Conservation (phyloP, 352 stramenopile genomes). For the Phytophthora pinifolia region DNA sequence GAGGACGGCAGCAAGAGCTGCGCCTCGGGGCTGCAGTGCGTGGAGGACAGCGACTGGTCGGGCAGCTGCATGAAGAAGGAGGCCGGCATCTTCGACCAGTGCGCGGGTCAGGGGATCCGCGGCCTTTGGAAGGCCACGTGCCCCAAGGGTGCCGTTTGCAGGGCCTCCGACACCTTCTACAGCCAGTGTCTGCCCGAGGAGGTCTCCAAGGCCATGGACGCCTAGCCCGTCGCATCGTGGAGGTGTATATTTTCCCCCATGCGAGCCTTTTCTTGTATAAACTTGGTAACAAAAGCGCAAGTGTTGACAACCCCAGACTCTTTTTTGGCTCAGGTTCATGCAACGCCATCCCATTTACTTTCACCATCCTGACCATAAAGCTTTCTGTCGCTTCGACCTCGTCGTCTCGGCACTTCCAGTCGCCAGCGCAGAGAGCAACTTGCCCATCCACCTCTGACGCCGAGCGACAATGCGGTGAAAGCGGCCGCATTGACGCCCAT, state of each 20-base stretch:
- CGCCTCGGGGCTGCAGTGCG: conserved; percentile 24
- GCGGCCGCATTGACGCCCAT: not conserved
- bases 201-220: conserved; percentile 23
- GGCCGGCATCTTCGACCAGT: conserved; percentile 30
- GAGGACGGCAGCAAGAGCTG: conserved; percentile 25
- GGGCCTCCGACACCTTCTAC: conserved; percentile 29
- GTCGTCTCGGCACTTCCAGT: not conserved
- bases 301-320: too few species aligned
- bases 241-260: conserved; percentile 4
- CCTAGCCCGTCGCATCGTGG: conserved; percentile 2
- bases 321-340: too few species aligned
- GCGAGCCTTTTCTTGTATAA: conserved; percentile 9
- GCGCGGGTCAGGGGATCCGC: conserved; percentile 23
- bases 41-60: conserved; percentile 29
- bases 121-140: conserved; percentile 34
- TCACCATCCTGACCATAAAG: conserved; percentile 1
- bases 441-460: conserved; percentile 8
- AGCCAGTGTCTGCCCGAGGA: conserved; percentile 32
- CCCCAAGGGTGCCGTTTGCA: conserved; percentile 26
- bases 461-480: not conserved
- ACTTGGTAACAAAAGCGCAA: not conserved
- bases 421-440: not conserved
- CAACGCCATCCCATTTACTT: too few species aligned
- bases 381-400: not conserved
- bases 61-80: conserved; percentile 35